These are phyloP conservation scores for Akanthomyces uredinophilus DNA, from an alignment of 2,329 filamentous ascomycete species.

Conservation along the genomic window DNA sequence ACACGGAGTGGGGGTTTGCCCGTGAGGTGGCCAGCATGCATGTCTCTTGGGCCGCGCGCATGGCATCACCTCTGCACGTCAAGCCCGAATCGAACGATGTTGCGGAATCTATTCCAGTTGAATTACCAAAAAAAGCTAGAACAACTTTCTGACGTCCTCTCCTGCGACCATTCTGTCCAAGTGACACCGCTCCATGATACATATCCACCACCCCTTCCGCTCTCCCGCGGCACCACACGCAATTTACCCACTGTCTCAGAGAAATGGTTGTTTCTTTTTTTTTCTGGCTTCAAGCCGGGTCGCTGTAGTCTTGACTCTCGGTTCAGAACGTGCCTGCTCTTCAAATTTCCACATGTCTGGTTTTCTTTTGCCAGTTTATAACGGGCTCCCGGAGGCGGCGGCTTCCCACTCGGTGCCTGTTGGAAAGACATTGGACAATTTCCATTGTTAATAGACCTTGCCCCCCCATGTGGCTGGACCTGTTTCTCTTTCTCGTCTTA, in stretches of 20 bases:
- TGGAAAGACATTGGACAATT: background rate
- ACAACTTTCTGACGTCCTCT: too few relatives aligned
- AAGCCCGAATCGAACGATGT: background rate
- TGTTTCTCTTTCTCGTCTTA: background rate
- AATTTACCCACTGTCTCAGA: conserved; percentile 6
- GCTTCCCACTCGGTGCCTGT: background rate
- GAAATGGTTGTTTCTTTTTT: background rate
- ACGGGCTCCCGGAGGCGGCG: background rate
- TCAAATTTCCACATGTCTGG: background rate
- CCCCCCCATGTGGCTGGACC: background rate
- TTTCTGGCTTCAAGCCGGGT: background rate
- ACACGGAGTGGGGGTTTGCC: background rate
- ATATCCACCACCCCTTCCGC: background rate
- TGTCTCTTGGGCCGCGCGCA: background rate
- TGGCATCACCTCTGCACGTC: background rate
- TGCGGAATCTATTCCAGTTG: background rate
- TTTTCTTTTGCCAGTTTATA: background rate
- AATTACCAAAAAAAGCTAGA: background rate
- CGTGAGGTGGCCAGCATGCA: background rate
- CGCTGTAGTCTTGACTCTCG: background rate
- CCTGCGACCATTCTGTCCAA: background rate
- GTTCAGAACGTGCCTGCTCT: background rate
- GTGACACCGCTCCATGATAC: too few relatives aligned
- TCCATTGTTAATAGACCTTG: background rate
- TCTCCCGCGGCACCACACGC: background rate